Conservation (phyloP, 108 stramenopile genomes). For the Aurantiochytrium sp. region DNA sequence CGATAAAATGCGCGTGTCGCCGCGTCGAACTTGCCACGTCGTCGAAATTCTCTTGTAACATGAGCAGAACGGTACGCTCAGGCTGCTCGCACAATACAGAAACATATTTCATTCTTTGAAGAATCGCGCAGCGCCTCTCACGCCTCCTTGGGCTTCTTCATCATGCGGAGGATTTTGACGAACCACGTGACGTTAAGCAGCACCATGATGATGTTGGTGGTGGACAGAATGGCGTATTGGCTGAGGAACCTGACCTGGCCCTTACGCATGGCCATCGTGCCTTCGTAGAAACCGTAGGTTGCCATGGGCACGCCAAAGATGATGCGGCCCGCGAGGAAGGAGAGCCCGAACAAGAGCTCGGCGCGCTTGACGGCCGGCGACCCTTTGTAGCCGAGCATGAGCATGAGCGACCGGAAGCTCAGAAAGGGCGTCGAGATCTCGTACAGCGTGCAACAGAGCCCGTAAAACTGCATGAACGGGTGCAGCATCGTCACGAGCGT, state of each 20-base stretch:
- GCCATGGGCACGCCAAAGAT: not conserved
- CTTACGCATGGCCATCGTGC: not conserved
- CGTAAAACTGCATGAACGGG: constrained; percentile 1
- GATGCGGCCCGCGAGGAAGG: not conserved
- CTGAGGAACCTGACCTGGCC: not conserved
- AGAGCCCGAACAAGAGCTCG: not conserved
- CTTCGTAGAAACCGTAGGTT: not conserved
- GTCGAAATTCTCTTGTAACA: too few relatives aligned
- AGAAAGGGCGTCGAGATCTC: constrained; percentile 21
- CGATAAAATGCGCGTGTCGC: too few relatives aligned
- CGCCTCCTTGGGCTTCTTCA: too few relatives aligned
- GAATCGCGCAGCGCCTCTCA: too few relatives aligned
- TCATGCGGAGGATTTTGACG: not conserved
- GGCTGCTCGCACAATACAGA: too few relatives aligned
- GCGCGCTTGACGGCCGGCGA: not conserved
- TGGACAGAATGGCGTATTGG: not conserved
- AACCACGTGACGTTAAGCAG: not conserved
- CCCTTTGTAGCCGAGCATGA: not conserved
- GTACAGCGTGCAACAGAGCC: not conserved
- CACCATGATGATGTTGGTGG: not conserved
- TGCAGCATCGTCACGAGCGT: not conserved
- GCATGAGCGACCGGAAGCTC: not conserved
- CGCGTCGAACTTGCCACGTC: too few relatives aligned
- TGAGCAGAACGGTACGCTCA: too few relatives aligned
- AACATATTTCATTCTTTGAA: too few relatives aligned